Evolutionary conservation across 192 early-diverging fungal species (phyloP), one percentile per base, ranked within the genome.

Genomic region (Coemansia sp.): DNA sequence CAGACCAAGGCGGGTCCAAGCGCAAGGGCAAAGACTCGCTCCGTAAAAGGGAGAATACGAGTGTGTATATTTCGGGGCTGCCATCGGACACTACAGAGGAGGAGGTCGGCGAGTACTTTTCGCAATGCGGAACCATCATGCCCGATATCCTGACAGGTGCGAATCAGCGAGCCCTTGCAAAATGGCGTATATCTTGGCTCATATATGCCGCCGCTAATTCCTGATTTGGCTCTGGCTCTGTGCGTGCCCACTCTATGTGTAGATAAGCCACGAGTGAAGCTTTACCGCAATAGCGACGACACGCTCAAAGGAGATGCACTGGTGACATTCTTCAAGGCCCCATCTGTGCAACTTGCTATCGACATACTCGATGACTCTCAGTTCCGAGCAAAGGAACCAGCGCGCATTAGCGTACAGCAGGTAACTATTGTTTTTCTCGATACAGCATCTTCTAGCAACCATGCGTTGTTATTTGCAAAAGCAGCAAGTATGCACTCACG

Each of bases 281-380:
- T 99, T 49, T 99, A 99, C 68, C 84, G 76, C 14, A 82, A 95
- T 53, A 77, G 69, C n/a, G 67, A 88, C 7, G 91, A 89, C 8
- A 62, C 67, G 8, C 69, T 87, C 24, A 97, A 96, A 70, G 97
- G 97, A 2, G 97, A 99, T 74, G 97, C 90, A 6, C 77, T 99
- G 6, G 89, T 99, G 7, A 92, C 89, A 12, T 99, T 93, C 73
- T 89, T 96, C 66, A 92, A 95, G 70, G 89, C 89, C 41, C 95
- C 97, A 64, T 94, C 93, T 1, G 95, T 99, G 19, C 69, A 87
- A 19, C 76, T 99, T 35, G 93, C 94, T 2, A 83, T 94, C 17
- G 84, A 93, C 60, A 84, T 99, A 22, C 43, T 97, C 79, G 95
- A 98, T 65, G 96, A 99, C 17, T 83, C 90, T 7, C 88, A 89